phyloP scores from a whole-genome alignment of 345 rosid species.

The Camelina laxa region DNA sequence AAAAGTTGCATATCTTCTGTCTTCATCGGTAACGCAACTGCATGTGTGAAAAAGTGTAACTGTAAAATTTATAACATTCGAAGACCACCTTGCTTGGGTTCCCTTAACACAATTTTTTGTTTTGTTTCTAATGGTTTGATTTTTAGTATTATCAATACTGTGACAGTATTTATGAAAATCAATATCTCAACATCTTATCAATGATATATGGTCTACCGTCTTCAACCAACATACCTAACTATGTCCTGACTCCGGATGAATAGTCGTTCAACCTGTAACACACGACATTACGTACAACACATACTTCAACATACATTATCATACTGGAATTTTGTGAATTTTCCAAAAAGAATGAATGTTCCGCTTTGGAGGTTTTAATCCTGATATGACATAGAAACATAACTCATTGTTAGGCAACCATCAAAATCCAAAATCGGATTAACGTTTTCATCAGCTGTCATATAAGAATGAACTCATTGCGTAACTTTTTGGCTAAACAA shows the following conservation, averaged over 20 bases:
- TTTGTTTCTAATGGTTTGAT: neutral
- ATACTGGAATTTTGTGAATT: neutral
- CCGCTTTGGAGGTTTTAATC: neutral
- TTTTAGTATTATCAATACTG: neutral
- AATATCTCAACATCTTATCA: neutral
- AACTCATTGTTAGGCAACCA: neutral
- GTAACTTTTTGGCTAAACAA: neutral
- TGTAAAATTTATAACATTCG: neutral
- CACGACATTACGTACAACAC: neutral
- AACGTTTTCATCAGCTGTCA: neutral
- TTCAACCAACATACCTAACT: neutral
- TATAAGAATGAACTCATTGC: neutral
- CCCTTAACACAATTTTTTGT: neutral
- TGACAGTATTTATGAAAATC: neutral
- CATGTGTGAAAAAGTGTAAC: neutral
- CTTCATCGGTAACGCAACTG: neutral
- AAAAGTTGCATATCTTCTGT: neutral
- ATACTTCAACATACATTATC: neutral
- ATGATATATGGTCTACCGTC: neutral
- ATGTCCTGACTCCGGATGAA: neutral
- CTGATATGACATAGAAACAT: neutral
- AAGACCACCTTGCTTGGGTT: neutral
- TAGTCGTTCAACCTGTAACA: neutral
- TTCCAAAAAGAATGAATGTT: neutral
- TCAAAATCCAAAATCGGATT: neutral